Percentiles rank a stretch among this genome's conserved stretches.
Conservation (phyloP, 2,329 filamentous ascomycete genomes). For the Pseudophaeomoniella oleicola region DNA sequence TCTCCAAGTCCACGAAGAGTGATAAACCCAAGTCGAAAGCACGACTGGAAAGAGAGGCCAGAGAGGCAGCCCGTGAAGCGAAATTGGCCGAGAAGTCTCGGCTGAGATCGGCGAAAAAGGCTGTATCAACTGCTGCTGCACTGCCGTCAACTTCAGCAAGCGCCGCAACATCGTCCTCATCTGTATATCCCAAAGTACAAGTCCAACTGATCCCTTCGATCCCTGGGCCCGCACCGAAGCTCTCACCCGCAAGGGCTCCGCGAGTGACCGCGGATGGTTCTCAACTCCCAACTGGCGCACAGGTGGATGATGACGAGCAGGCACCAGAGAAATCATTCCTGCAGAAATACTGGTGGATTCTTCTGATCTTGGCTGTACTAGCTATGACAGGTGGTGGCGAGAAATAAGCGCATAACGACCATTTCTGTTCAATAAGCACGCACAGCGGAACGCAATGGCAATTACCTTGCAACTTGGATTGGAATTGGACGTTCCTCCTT, state of each 20-base stretch:
- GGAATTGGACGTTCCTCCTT: no score
- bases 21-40: constrained; percentile 7
- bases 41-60: constrained; percentile 2
- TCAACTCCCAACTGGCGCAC: constrained; percentile 6
- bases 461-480: no score
- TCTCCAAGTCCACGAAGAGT: constrained; percentile 7
- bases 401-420: constrained; percentile 6
- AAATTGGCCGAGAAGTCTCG: neutral
- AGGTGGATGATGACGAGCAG: constrained; percentile 18
- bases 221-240: constrained; percentile 20
- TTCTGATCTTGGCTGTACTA: constrained; percentile 25
- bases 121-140: constrained; percentile 4
- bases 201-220: constrained; percentile 20
- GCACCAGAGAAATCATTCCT: constrained; percentile 27
- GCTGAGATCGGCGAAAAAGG: neutral
- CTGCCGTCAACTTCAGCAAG: constrained; percentile 5
- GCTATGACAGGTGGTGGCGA: constrained; percentile 26
- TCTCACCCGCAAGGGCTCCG: constrained; percentile 25
- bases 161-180: constrained; percentile 3
- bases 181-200: constrained; percentile 5
- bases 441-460: no score
- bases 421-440: no score
- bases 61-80: constrained; percentile 6
- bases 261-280: constrained; percentile 20
- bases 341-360: constrained; percentile 34